Percentiles rank a stretch among this genome's conserved stretches.
phyloP scores from a whole-genome alignment of 2,329 filamentous ascomycete species.

The Neofusicoccum laricinum region DNA sequence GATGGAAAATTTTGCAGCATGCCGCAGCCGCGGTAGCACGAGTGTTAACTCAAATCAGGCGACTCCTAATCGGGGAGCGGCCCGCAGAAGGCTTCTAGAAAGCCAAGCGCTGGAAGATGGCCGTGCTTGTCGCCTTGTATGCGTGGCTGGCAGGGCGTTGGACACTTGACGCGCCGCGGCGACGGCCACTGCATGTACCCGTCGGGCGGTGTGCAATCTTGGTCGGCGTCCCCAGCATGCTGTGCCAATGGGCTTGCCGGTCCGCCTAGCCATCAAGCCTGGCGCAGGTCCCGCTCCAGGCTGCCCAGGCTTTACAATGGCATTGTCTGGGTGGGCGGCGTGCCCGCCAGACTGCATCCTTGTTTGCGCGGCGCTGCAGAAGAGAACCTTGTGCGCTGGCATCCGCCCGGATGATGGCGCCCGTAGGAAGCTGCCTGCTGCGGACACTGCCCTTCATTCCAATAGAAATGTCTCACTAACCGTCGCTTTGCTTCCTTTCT shows the following conservation, averaged over 20 bases:
- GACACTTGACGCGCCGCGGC: background rate
- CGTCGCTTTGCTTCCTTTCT: constrained; percentile 31
- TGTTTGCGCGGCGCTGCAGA: constrained; percentile 32
- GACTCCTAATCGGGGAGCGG: too few species aligned
- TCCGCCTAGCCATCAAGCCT: background rate
- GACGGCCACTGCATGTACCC: background rate
- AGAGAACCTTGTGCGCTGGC: constrained; percentile 31
- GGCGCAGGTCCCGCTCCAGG: constrained; percentile 1
- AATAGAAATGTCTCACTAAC: constrained; percentile 27
- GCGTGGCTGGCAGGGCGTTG: background rate
- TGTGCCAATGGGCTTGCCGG: constrained; percentile 7
- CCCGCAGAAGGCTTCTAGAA: constrained; percentile 3
- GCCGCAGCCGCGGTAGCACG: background rate
- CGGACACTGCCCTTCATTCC: constrained; percentile 11
- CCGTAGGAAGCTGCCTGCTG: constrained; percentile 1
- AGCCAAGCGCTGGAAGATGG: background rate
- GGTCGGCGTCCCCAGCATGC: background rate
- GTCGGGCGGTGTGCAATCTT: background rate
- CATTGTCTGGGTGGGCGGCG: background rate
- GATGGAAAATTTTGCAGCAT: background rate
- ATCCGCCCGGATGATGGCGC: constrained; percentile 13
- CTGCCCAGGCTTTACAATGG: background rate
- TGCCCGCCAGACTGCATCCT: background rate
- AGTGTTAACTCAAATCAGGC: background rate
- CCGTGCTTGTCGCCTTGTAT: background rate